Base-by-base conservation (phyloP, 768 basidiomycete species). In the Hygrophoropsis aurantiaca region DNA sequence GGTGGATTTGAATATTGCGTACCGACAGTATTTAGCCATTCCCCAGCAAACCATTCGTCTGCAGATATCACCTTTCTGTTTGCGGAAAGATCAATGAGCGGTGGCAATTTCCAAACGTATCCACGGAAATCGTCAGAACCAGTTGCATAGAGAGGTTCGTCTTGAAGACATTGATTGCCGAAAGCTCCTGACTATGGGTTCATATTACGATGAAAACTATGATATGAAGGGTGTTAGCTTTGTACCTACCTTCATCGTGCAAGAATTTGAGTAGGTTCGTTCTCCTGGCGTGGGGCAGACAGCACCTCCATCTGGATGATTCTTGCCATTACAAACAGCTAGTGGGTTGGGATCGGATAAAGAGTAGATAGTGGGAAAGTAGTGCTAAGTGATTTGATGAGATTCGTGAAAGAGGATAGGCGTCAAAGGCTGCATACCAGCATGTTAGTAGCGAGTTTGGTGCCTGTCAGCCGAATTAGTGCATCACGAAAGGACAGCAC, bases 121-220 rank as follows among this genome's bases (percentile, higher is more conserved):
- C 75, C 80, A 30, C 82, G 74, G 59, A 91, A 92, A 62, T 92
- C 87, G 59, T 93, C 90, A 10, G 87, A 90, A 13, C 90, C 90
- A n/a, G 79, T 78, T 27, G 75, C 76, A 57, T 84, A 92, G 55
- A 84, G 79, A 24, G 73, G 62, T 45, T 87, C 85, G 19, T 55
- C 65, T 39, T 75, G 70, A 23, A 75, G 56, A 4, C 75, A 77
- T 2, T 75, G 74, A 2, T 81, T 79, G 30, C 90, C 87, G 52
- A 93, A 91, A 5, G 81, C 78, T 3, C 87, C 88, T 50, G 90
- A 85, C 86, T 90, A 47, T 40, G 25, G 23, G 36, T 35, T 39
- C 33, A 42, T 41, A 36, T 11, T n/a, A n/a, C 11, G 26, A 47
- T n/a, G 8, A 41, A 19, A 23, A 23, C 44, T 35, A 41, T 42